Conservation (phyloP, 176 grass and related monocot species). For the Pontederia crassipes region DNA sequence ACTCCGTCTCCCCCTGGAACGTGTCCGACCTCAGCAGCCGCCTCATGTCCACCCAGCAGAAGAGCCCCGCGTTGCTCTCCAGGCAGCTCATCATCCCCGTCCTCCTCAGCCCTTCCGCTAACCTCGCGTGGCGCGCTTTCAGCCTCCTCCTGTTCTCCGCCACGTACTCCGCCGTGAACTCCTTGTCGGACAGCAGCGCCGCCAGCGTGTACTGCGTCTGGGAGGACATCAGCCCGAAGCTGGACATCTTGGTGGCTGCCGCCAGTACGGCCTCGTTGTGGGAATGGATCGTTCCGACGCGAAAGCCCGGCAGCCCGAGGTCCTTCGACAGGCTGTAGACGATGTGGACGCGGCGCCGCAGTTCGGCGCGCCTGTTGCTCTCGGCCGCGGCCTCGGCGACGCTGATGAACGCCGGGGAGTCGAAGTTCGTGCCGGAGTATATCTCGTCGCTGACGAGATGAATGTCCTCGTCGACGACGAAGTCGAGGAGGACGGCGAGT, state of each 20-base stretch:
- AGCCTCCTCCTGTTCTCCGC: neutral
- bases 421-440: neutral
- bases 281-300: neutral
- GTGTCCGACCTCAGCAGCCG: neutral
- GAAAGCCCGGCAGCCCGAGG: neutral
- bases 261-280: neutral
- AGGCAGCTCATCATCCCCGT: neutral
- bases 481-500: neutral
- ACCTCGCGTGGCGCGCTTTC: neutral
- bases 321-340: neutral
- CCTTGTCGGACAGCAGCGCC: neutral
- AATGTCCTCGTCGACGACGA: neutral
- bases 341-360: neutral
- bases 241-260: neutral
- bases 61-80: neutral
- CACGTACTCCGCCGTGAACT: neutral
- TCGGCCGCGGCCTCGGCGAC: neutral
- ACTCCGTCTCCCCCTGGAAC: neutral
- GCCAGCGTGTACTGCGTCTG: neutral
- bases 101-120: neutral
- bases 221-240: neutral
- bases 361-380: neutral
- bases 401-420: neutral
- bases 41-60: slow-evolving; percentile 3
- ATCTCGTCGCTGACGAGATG: neutral